Base-by-base conservation (phyloP, 179 eudicot genomes). In the Spergularia azorica region DNA sequence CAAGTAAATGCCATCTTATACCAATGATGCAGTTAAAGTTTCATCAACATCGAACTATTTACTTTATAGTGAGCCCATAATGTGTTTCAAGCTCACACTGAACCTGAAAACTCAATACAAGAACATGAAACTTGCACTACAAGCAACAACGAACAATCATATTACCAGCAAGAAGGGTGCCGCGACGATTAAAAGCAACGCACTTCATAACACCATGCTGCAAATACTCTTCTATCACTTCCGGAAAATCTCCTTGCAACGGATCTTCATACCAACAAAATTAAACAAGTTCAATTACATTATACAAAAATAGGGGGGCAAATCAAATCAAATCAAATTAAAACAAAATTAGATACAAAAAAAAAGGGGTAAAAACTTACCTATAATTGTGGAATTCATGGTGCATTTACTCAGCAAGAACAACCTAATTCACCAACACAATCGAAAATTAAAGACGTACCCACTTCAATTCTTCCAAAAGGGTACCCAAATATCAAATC, bases 81-180 rank as follows among this genome's bases (percentile, higher is more conserved):
- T 52, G 13, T 10, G 32, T 41, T 70, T 14, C 9, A 38, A 77
- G 61, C 61, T 51, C 79, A 68, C 46, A 46, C 21, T 62, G 13
- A 4, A 74, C 32, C 18, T 2, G 38, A 41, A 62, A 55, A 52
- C 48, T 15, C 32, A 51, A 62, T 4, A n/a, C 68, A 67, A 43
- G 70, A 18, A 32, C 13, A 43, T 36, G 18, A 77, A 69, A 69
- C 32, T 18, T 26, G 11, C 12, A 38, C 63, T 9, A 26, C 18
- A 16, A 56, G 56, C n/a, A 41, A 61, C 0, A 9, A 9, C 38
- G 14, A 21, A 18, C 50, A 13, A 11, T 48, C 16, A 52, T 6
- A 71, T 56, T 91, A 96, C 99, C 99, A 72, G 99, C 99, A 74
- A 96, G 96, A 85, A 96, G 94, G 32, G 98, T 96, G 76, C 98